Base-by-base conservation (phyloP, 768 basidiomycete species). In the Termitomyces sp. region DNA sequence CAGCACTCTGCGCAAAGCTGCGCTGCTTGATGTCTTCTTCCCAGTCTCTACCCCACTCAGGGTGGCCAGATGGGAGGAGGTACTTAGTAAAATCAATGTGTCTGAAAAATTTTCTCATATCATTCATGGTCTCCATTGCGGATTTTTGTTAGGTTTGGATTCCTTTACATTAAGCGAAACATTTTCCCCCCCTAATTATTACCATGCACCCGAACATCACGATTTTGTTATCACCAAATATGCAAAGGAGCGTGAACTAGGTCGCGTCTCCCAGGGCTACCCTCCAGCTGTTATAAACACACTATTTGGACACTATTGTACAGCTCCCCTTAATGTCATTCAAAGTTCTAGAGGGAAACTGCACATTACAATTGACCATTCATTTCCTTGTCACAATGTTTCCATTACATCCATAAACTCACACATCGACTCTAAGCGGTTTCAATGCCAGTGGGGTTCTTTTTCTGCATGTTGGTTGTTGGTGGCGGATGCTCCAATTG, bases 1-100 rank as follows among this genome's bases (percentile, higher is more conserved):
- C n/a, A 44, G 3, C 42, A 44, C 7, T 8, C n/a, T 1, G 42
- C 12, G 0, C 22, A 45, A 6, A 13, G 2, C 6, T 45, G 44
- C 12, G 12, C 22, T 45, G 22, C 44, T 45, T 45, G 22, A 45
- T 0, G 0, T 12, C 3, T 15, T 16, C 13, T 24, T 1, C 11
- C 44, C 12, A 0, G 6, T 42, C n/a, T 2, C n/a, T 6, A 42
- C 6, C 0, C n/a, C n/a, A 0, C n/a, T 42, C 6, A 42, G n/a
- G 2, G 16, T n/a, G 3, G 1, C 6, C 0, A 6, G 6, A 0
- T 42, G 41, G n/a, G 18, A 3, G 6, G 6, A 0, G 2, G 18
- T 42, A 1, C n/a, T 42, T 11, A 42, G 2, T 0, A 18, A 6
- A 3, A n/a, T n/a, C 1, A 4, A 4, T 9, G 41, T 18, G 2